Evolutionary conservation across 1,284 basidiomycete species (phyloP), one percentile per base, ranked within the genome.

Genomic region (Apiotrichum laibachii): DNA sequence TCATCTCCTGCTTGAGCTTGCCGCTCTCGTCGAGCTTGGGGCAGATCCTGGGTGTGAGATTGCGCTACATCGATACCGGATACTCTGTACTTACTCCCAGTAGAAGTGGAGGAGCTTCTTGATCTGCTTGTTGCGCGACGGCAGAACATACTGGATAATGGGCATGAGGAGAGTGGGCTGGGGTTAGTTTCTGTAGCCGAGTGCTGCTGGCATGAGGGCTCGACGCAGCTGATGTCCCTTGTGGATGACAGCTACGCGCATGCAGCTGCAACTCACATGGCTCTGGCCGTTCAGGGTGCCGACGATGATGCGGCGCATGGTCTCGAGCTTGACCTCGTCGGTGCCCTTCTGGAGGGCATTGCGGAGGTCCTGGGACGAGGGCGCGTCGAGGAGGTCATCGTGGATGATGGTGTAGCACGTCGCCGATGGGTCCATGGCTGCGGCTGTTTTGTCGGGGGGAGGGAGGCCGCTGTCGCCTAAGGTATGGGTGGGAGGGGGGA

Each of bases 1-100:
- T 99, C 96, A 99, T 99, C 82, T 99, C 96, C 80, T 99, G 96
- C 84, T 97, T 98, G 70, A 99, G 81, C 81, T 98, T 98, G 57
- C 96, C 96, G 65, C 86, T 87, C 66, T 98, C 94, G 70, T 99
- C 96, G 67, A 96, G 89, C 79, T 99, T 98, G 31, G 96, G 95
- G 80, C 94, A 98, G 35, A 99, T 90, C 63, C 78, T 79, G 59
- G 26, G 0, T 1, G 6, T 6, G 5, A n/a, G 50, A 54, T 22
- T 44, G 46, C 8, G 12, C 19, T 34, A 3, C 18, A 7, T 5
- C n/a, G 1, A 5, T n/a, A n/a, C n/a, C n/a, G n/a, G n/a, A n/a
- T n/a, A n/a, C n/a, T n/a, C n/a, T 34, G 48, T 12, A 54, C 78
- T 74, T 56, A 79, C 81, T 99, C 96, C 95, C 94, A 99, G 80